Conservation (phyloP, 2,329 filamentous ascomycete species). For the Calonectria hongkongensis region DNA sequence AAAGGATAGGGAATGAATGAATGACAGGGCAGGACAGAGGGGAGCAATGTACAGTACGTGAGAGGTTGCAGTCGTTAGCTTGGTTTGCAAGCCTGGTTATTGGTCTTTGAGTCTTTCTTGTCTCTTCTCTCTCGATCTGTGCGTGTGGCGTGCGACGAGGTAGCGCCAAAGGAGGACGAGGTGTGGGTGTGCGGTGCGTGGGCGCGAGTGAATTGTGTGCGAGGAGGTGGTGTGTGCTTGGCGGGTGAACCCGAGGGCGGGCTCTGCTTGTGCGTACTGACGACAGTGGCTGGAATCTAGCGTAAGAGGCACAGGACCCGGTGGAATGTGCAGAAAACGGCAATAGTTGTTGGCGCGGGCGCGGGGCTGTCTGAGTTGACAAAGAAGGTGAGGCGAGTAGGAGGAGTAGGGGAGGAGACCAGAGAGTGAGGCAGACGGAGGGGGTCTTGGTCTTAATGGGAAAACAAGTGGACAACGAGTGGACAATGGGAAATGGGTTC, state of each 20-base stretch:
- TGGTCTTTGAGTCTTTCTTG: constrained; percentile 15
- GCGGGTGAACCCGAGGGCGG: constrained; percentile 54
- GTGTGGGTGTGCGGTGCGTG: constrained; percentile 6
- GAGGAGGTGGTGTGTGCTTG: constrained; percentile 40
- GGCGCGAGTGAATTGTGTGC: constrained; percentile 17
- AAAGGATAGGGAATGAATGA: no score
- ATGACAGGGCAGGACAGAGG: background rate
- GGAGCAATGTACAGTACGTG: background rate
- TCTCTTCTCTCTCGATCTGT: constrained; percentile 24
- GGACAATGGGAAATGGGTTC: constrained; percentile 19
- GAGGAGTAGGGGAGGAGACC: constrained; percentile 1
- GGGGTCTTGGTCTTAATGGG: constrained; percentile 12
- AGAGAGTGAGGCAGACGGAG: background rate
- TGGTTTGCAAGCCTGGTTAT: background rate
- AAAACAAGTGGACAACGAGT: background rate
- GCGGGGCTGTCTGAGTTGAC: constrained; percentile 10
- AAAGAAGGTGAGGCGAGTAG: constrained; percentile 35
- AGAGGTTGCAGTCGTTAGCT: constrained; percentile 30
- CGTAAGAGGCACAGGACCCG: constrained; percentile 44
- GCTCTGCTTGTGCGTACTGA: constrained; percentile 52
- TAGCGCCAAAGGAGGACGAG: constrained; percentile 7
- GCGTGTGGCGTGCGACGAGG: constrained; percentile 21
- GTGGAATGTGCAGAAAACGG: constrained; percentile 45
- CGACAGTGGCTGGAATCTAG: constrained; percentile 55
- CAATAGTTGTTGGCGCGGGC: constrained; percentile 23